Evolutionary conservation across 2,329 filamentous ascomycete species (phyloP), one percentile per base, ranked within the genome.

Genomic region (Colletotrichum trifolii): DNA sequence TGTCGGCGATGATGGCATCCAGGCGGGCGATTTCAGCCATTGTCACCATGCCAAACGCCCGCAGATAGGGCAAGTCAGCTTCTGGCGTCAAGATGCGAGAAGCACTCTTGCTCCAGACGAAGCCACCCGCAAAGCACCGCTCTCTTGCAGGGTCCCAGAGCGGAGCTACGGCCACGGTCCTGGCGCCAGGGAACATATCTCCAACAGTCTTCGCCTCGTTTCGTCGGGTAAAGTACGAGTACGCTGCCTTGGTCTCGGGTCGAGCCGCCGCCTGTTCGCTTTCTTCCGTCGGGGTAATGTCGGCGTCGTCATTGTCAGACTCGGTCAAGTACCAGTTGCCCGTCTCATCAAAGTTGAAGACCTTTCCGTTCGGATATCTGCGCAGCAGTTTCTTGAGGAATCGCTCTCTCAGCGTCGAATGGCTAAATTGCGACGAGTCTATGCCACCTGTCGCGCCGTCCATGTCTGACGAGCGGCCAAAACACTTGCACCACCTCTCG

Each of bases 11-110:
- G 5, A 74, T 49, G 0, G 73, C 71, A 46, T 78, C 73, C 2
- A 87, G 68, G 8, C 83, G 78, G 1, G 81, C 80, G 8, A 88
- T 76, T 63, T 88, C 85, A 0, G 82, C 79, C 84, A 88, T 87
- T 39, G 86, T 81, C 2, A 80, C 82, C 60, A 84, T 83, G 1
- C 81, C 79, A 70, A 85, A 85, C 1, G 81, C 80, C 10, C 76
- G 74, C 13, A 85, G 72, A 45, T 81, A 81, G 6, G 75, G 72
- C 40, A 76, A 56, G 45, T 76, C 71, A 4, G 64, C 68, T 67
- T 58, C 49, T 8, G 54, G 62, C 2, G 67, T 69, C 3, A 69
- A 48, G 4, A 69, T 69, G 6, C 77, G 74, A 2, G 73, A 73
- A 13, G 71, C 72, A 34, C 69, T 71, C 15, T 70, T 74, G 6